These are phyloP conservation scores for Meyerozyma smithsonii DNA, from an alignment of 1,139 yeast species.

Conservation along the genomic window DNA sequence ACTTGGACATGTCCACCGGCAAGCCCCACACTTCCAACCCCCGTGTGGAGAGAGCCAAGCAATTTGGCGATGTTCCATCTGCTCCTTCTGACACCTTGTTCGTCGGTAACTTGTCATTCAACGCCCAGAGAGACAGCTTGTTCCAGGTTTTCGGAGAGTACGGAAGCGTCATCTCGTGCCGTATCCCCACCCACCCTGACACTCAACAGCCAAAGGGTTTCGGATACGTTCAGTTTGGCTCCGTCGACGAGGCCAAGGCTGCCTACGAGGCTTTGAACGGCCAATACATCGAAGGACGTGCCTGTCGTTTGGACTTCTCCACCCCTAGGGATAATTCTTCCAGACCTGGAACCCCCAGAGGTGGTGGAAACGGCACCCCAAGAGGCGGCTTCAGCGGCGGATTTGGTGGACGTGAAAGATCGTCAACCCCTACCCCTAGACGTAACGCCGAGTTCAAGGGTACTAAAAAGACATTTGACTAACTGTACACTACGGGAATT, in stretches of 20 bases:
- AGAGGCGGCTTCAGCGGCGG: slow-evolving; percentile 19
- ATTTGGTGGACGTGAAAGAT: slow-evolving; percentile 37
- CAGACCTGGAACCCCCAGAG: slow-evolving; percentile 16
- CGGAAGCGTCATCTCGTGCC: slow-evolving; percentile 81
- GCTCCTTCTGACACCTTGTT: slow-evolving; percentile 93
- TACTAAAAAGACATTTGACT: slow-evolving; percentile 75
- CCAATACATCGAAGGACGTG: slow-evolving; percentile 83
- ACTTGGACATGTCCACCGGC: slow-evolving; percentile 85
- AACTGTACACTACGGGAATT: slow-evolving; percentile 12
- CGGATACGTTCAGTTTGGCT: slow-evolving; percentile 90
- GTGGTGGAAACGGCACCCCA: slow-evolving; percentile 20
- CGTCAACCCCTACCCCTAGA: slow-evolving; percentile 49
- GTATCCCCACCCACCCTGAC: slow-evolving; percentile 97
- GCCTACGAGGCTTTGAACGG: slow-evolving; percentile 89
- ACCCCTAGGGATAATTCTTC: slow-evolving; percentile 68
- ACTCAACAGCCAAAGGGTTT: slow-evolving; percentile 98
- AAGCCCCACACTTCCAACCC: slow-evolving; percentile 60
- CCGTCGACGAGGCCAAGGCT: slow-evolving; percentile 84
- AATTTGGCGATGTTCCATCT: slow-evolving; percentile 85
- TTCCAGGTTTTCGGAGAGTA: slow-evolving; percentile 66
- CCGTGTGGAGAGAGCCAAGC: slow-evolving; percentile 68
- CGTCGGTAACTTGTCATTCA: slow-evolving; percentile 92
- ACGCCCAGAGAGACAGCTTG: slow-evolving; percentile 74
- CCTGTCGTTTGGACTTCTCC: slow-evolving; percentile 91
- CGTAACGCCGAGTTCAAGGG: slow-evolving; percentile 63